Evolutionary conservation across 108 stramenopile species (phyloP).

Genomic region (Pseudonitzschia pungens): DNA sequence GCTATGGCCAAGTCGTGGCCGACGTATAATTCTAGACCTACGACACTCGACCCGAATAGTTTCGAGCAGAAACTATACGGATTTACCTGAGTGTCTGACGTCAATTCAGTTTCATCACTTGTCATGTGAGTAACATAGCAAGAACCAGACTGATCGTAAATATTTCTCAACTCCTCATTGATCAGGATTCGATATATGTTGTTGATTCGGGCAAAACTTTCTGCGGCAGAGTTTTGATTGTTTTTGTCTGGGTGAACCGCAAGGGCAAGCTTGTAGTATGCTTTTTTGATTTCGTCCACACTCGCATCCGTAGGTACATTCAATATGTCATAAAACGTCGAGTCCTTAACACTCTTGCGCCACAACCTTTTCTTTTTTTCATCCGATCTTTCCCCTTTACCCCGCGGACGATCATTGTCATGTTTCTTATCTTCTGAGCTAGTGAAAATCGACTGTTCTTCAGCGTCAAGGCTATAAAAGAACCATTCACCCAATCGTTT

Average conservation of each 20-base stretch:
- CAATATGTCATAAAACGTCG: constrained; percentile 38
- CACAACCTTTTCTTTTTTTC: constrained; percentile 2
- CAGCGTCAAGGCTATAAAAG: constrained; percentile 22
- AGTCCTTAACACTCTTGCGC: constrained; percentile 39
- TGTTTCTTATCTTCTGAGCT: neutral
- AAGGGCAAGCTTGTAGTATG: constrained; percentile 42
- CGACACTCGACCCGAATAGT: constrained; percentile 38
- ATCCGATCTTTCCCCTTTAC: neutral
- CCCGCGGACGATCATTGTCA: neutral
- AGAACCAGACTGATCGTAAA: constrained; percentile 42
- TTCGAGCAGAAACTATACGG: constrained; percentile 39
- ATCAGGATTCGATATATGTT: constrained; percentile 41
- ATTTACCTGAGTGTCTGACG: constrained; percentile 26
- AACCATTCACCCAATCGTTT: constrained; percentile 19
- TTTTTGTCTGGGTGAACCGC: constrained; percentile 47
- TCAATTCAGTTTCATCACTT: constrained; percentile 6
- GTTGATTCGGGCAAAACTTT: constrained; percentile 34
- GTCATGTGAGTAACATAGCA: constrained; percentile 28
- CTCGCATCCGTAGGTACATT: constrained; percentile 39
- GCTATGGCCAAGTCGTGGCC: constrained; percentile 42
- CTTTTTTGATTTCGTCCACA: constrained; percentile 39
- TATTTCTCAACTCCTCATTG: constrained; percentile 32
- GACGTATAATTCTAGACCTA: constrained; percentile 33
- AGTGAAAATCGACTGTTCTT: constrained; percentile 1
- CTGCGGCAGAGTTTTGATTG: constrained; percentile 16